Conservation (phyloP, 164 flowering plant genomes). For the Macadamia integrifolia region DNA sequence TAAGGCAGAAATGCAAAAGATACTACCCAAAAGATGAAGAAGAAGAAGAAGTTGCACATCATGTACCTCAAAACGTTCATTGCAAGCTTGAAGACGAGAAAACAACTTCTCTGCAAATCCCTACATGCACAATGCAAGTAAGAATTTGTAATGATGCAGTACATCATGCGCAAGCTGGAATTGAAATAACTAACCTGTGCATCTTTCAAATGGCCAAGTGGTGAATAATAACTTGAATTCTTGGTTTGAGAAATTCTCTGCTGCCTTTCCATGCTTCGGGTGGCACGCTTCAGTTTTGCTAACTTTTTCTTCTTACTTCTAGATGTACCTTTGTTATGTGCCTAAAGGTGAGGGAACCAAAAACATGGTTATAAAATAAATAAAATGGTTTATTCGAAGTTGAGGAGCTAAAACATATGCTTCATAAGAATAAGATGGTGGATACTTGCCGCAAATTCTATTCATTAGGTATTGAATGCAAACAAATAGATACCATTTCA, state of each 20-base stretch:
- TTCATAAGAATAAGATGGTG: too few relatives aligned
- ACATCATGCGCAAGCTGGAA: conserved; percentile 1
- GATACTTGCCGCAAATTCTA: too few relatives aligned
- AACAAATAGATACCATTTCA: too few relatives aligned
- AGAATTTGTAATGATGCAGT: background rate
- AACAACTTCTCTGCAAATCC: conserved; percentile 78
- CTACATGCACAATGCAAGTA: conserved; percentile 23
- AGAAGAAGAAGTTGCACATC: background rate
- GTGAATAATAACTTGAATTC: conserved; percentile 58
- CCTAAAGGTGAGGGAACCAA: conserved; percentile 33
- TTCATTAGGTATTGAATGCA: too few relatives aligned
- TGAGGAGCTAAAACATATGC: too few relatives aligned
- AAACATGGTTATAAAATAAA: background rate
- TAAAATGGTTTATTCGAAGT: too few relatives aligned
- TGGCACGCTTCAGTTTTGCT: conserved; percentile 78
- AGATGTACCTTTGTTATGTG: conserved; percentile 70
- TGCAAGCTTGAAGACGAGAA: too few relatives aligned
- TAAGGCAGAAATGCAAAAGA: background rate
- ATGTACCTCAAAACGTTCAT: too few relatives aligned
- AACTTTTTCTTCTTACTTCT: conserved; percentile 95
- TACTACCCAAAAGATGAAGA: too few relatives aligned
- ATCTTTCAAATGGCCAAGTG: conserved; percentile 80
- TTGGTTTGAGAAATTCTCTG: conserved; percentile 58
- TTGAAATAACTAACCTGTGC: conserved; percentile 56
- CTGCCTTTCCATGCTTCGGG: conserved; percentile 84